Percentiles rank a stretch among this genome's conserved stretches.
Evolutionary conservation across 2,329 filamentous ascomycete species (phyloP).

Genomic region (Aspergillus oerlinghausenensis): DNA sequence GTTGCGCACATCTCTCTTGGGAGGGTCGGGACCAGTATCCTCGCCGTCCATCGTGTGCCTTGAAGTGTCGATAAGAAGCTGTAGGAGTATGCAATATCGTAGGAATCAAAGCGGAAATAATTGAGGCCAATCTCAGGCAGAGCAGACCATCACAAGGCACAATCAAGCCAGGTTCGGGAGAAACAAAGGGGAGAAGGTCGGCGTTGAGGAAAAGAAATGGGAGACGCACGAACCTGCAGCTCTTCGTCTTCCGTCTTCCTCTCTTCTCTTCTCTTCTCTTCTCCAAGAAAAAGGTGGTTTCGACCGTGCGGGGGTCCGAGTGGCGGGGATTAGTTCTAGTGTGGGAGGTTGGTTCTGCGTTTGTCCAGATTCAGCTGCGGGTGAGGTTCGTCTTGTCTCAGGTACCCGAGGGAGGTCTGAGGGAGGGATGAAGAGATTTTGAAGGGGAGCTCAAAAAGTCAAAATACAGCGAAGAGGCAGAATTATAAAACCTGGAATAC

Average conservation of each 20-base stretch:
- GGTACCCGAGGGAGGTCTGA: neutral
- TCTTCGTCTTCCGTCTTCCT: neutral
- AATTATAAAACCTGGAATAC: neutral
- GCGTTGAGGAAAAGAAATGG: neutral
- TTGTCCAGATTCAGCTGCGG: neutral
- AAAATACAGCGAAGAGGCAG: neutral
- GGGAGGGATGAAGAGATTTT: neutral
- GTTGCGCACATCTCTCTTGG: constrained; percentile 75
- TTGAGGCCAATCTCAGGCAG: neutral
- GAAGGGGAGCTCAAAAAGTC: neutral
- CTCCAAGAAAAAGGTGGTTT: neutral
- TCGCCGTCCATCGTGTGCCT: constrained; percentile 11
- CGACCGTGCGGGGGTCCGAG: neutral
- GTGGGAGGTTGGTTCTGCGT: neutral
- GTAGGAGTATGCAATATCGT: neutral
- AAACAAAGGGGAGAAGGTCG: no score
- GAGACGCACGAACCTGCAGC: neutral
- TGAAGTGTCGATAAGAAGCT: neutral
- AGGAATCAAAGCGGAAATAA: neutral
- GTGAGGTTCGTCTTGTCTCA: neutral
- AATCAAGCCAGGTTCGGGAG: neutral
- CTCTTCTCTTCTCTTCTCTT: neutral
- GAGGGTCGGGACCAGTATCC: constrained; percentile 53
- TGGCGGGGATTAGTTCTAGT: neutral
- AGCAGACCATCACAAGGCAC: neutral